A percentile compares a stretch with the other conserved stretches of the same genome.
Conservation (phyloP, 208 protist species). For the Wallacemonas sp. region DNA sequence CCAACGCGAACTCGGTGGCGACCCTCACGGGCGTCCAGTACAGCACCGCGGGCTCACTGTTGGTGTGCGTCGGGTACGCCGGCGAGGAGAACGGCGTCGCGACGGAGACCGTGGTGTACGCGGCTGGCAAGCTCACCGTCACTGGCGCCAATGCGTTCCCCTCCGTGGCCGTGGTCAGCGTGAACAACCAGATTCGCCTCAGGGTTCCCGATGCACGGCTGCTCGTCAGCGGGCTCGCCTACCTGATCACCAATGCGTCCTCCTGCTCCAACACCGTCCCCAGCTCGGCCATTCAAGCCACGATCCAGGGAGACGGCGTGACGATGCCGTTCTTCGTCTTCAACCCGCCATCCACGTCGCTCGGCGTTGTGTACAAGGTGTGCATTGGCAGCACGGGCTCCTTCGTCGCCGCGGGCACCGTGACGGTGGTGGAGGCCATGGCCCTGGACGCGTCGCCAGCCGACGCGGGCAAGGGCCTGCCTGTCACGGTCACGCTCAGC, state of each 20-base stretch:
- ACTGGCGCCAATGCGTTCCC: constrained; percentile 26
- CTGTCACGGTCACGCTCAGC: constrained; percentile 32
- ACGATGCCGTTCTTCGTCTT: constrained; percentile 28
- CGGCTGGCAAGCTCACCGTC: constrained; percentile 22
- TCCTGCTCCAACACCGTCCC: constrained; percentile 18
- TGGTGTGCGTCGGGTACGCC: constrained; percentile 57
- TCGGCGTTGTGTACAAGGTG: constrained; percentile 29
- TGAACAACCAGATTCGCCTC: constrained; percentile 43
- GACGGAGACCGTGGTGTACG: constrained; percentile 23
- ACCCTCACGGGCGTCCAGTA: constrained; percentile 22
- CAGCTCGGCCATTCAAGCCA: constrained; percentile 12
- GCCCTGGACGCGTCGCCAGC: constrained; percentile 22
- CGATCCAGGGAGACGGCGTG: constrained; percentile 7
- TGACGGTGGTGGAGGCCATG: constrained; percentile 31
- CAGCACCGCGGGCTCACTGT: constrained; percentile 18
- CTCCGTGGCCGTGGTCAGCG: constrained; percentile 24
- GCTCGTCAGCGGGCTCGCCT: constrained; percentile 25
- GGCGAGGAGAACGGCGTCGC: constrained; percentile 30
- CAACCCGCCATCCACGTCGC: constrained; percentile 10
- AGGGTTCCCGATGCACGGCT: constrained; percentile 32
- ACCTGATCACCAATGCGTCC: constrained; percentile 16
- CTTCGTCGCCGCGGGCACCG: constrained; percentile 29
- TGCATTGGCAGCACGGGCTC: constrained; percentile 27
- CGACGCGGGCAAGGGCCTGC: constrained; percentile 25
- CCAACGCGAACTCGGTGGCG: constrained; percentile 30